Percentiles rank a stretch among this genome's conserved stretches.
These are phyloP conservation scores for Sclerotinia trifoliorum DNA, from an alignment of 2,329 filamentous ascomycete genomes.

Conservation along the genomic window DNA sequence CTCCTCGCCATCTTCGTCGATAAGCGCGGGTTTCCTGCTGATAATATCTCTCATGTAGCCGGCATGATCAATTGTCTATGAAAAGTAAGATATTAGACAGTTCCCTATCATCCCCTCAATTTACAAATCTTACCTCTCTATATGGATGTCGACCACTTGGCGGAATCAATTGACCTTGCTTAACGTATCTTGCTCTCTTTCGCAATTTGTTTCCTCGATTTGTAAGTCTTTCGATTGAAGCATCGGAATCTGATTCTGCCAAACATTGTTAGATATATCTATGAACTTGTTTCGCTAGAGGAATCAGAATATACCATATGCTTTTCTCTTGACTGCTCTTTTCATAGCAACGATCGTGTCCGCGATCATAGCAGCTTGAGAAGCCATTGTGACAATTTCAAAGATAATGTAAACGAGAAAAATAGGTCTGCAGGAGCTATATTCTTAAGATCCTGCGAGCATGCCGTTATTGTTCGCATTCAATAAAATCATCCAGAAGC, in stretches of 20 bases:
- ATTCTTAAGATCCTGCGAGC: conserved; percentile 6
- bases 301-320: conserved; percentile 52
- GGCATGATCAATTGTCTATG: conserved; percentile 69
- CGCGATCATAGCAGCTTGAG: conserved; percentile 61
- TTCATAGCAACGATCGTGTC: conserved; percentile 69
- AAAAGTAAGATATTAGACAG: conserved; percentile 16
- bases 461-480: conserved; percentile 15
- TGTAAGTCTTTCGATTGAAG: conserved; percentile 64
- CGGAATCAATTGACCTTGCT: conserved; percentile 66
- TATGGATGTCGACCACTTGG: conserved; percentile 66
- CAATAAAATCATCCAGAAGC: conserved; percentile 8
- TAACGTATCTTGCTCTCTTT: conserved; percentile 69
- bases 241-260: conserved; percentile 75
- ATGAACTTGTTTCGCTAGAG: conserved; percentile 28
- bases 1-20: conserved; percentile 77
- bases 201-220: conserved; percentile 81
- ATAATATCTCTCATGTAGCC: conserved; percentile 73
- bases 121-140: conserved; percentile 57
- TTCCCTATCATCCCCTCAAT: background rate
- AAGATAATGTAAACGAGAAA: background rate
- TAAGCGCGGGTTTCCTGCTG: conserved; percentile 66
- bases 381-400: conserved; percentile 45
- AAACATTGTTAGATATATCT: conserved; percentile 24
- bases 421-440: background rate
- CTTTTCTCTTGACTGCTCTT: conserved; percentile 62